Evolutionary conservation across 2,329 filamentous ascomycete genomes (phyloP).

Genomic region (Paraphoma chrysanthemicola): DNA sequence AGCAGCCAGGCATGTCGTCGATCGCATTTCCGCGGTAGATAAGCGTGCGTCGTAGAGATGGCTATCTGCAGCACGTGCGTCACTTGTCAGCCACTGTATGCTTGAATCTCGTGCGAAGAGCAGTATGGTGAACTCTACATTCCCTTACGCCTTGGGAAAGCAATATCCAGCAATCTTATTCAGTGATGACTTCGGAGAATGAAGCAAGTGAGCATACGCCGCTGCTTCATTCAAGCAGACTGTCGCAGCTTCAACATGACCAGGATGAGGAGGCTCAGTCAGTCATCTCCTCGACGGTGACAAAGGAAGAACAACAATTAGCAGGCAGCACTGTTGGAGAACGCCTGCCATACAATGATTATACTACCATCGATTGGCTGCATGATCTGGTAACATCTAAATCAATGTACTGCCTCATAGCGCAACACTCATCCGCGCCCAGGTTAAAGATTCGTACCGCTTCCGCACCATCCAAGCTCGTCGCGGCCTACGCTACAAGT

Average conservation of each 20-base stretch:
- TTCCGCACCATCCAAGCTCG: constrained; percentile 54
- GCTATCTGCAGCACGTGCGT: constrained; percentile 3
- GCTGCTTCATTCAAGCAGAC: constrained; percentile 39
- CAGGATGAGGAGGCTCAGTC: constrained; percentile 54
- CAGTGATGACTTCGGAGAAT: constrained; percentile 32
- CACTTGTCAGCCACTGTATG: constrained; percentile 8
- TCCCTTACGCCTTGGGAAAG: neutral
- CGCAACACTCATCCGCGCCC: neutral
- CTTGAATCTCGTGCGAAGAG: neutral
- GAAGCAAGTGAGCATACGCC: constrained; percentile 42
- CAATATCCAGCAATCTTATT: neutral
- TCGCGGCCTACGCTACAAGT: constrained; percentile 51
- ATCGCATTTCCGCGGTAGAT: constrained; percentile 15
- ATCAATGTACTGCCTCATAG: neutral
- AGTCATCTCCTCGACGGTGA: constrained; percentile 52
- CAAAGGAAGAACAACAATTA: constrained; percentile 59
- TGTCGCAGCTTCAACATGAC: constrained; percentile 44
- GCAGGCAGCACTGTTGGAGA: constrained; percentile 59
- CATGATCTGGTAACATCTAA: constrained; percentile 58
- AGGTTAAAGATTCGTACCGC: constrained; percentile 66
- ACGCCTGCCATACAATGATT: constrained; percentile 66
- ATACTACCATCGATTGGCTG: constrained; percentile 69
- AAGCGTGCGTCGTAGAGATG: constrained; percentile 11
- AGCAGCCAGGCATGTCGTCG: constrained; percentile 11
- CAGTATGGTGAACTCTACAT: neutral